Conservation (phyloP, 2,329 filamentous ascomycete species). For the Aureobasidium vineae region DNA sequence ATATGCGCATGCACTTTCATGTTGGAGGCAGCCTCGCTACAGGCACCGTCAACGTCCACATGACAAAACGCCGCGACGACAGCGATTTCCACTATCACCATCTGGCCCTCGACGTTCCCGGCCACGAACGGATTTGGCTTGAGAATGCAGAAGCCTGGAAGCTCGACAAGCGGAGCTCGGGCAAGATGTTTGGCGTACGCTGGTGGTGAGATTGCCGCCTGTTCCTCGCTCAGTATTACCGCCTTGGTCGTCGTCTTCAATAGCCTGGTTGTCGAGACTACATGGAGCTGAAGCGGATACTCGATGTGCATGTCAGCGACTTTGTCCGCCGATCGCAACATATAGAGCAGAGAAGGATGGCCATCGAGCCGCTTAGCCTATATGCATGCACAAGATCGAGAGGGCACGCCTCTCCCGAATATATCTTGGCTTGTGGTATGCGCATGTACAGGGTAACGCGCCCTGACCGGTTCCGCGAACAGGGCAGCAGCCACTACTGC, state of each 20-base stretch:
- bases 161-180: constrained; percentile 38
- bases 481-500: constrained; percentile 14
- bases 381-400: background rate
- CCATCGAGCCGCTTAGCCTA: constrained; percentile 5
- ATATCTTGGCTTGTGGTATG: background rate
- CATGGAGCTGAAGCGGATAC: background rate
- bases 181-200: constrained; percentile 61
- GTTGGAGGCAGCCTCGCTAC: constrained; percentile 73
- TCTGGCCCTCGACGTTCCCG: constrained; percentile 75
- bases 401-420: background rate
- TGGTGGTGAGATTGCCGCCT: constrained; percentile 43
- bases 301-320: background rate
- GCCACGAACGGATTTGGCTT: constrained; percentile 61
- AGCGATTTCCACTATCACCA: constrained; percentile 74
- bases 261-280: constrained; percentile 20
- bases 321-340: background rate
- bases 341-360: background rate
- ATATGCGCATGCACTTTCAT: constrained; percentile 82
- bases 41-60: constrained; percentile 73
- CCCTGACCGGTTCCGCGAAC: background rate
- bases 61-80: constrained; percentile 65
- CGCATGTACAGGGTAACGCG: background rate
- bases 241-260: background rate
- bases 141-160: constrained; percentile 59
- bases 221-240: background rate